Base-by-base conservation (phyloP, 176 grass and related monocot species). In the Rhynchospora breviuscula region DNA sequence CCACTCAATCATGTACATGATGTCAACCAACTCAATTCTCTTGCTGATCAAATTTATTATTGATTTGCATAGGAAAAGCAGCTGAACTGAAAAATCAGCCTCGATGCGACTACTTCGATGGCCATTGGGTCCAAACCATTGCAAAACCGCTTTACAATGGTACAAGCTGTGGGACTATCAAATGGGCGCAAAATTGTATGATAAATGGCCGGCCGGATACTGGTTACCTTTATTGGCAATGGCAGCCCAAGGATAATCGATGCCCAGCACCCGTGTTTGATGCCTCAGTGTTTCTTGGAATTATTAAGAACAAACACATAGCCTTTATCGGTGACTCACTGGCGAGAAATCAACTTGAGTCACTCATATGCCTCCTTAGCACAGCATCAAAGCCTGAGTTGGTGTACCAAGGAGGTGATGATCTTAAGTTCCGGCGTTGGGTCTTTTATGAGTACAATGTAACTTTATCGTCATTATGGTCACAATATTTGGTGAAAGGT, bases 271-370 rank as follows among this genome's bases (percentile, higher is more conserved):
- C 89, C 22, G 67, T 85, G 22, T 90, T 97, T 79, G 81, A 89
- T 22, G 83, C 94, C 2, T 35, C 19, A 0, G 78, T 61, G 14
- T 97, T 97, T 78, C 86, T 97, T 0, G 1, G 51, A 17, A 26
- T 81, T n/a, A 73, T 88, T n/a, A 85, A 79, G 64, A 83, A 81
- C 62, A 89, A 85, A 10, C 89, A 91, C 71, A 62, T 97, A 7
- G 94, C 93, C 8, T 95, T 95, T 89, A 88, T 95, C 10, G 90
- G 93, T 15, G 93, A 95, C 85, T 92, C 93, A 17, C 74, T 92
- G 1, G 81, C 84, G 18, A 71, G 93, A 5, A 95, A 95, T 84
- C 90, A 90, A 87, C 71, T 91, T n/a, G 90, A 92, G 73, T 95
- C 86, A 4, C 90, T 92, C 5, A 79, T 95, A 25, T 95, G 93